These are phyloP conservation scores for Xylariomycetidae sp. DNA, from an alignment of 2,329 filamentous ascomycete genomes.

Conservation along the genomic window DNA sequence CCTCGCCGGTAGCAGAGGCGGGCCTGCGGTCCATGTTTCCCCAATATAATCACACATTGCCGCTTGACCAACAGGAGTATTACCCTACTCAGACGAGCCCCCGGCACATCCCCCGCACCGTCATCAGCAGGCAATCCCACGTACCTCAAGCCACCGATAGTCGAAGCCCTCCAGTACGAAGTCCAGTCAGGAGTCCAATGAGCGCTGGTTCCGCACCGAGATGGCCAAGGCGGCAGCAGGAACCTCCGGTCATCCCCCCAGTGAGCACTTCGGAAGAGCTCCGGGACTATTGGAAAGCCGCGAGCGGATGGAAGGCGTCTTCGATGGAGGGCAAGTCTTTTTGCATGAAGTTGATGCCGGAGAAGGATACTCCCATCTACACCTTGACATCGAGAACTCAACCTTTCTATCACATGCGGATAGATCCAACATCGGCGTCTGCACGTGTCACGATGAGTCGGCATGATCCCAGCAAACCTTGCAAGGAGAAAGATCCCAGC, in stretches of 20 bases:
- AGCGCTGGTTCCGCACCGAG: conserved; percentile 24
- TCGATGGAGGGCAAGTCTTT: conserved; percentile 54
- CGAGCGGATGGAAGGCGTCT: conserved; percentile 65
- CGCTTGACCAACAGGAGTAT: conserved; percentile 65
- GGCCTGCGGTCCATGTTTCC: conserved; percentile 71
- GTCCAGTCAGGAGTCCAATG: conserved; percentile 28
- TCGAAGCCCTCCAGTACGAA: conserved; percentile 23
- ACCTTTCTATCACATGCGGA: conserved; percentile 63
- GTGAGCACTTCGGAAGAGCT: conserved; percentile 58
- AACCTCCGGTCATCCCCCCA: conserved; percentile 42
- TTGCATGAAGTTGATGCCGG: conserved; percentile 52
- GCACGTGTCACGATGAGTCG: conserved; percentile 56
- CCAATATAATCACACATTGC: conserved; percentile 62
- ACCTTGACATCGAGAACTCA: conserved; percentile 57
- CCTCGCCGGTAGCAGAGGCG: conserved; percentile 20
- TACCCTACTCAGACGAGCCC: conserved; percentile 63
- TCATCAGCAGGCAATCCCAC: conserved; percentile 64
- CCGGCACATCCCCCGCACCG: conserved; percentile 56
- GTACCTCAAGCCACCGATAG: conserved; percentile 32
- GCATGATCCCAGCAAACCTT: conserved; percentile 56
- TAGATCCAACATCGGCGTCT: conserved; percentile 60
- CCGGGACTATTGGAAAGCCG: conserved; percentile 62
- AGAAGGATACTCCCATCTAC: conserved; percentile 60
- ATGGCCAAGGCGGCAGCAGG: conserved; percentile 31
- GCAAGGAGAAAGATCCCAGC: conserved; percentile 38